Evolutionary conservation across 768 basidiomycete species (phyloP).

Genomic region (Russula sp.): DNA sequence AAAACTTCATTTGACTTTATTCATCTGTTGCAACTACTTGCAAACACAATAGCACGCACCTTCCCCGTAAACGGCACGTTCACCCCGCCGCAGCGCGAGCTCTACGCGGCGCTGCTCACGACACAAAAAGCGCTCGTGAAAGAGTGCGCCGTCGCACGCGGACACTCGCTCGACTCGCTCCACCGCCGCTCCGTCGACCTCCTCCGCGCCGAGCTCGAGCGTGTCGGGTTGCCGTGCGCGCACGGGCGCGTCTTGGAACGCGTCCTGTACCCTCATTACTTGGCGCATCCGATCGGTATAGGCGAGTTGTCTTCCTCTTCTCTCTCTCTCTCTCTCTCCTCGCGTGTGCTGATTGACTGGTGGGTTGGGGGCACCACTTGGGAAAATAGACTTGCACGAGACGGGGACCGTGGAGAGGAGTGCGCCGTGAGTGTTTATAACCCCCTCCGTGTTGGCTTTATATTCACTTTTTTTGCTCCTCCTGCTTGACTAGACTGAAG

Average conservation of each 20-base stretch:
- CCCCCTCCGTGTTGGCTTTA: too few species aligned
- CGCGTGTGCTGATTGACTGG: background rate
- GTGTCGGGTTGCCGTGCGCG: constrained; percentile 48
- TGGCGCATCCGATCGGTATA: constrained; percentile 90
- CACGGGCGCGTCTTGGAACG: constrained; percentile 53
- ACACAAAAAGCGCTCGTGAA: constrained; percentile 61
- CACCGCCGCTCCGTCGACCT: constrained; percentile 66
- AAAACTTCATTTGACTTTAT: too few species aligned
- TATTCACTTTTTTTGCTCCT: too few species aligned
- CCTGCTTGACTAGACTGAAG: constrained; percentile 55
- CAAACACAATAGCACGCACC: too few species aligned
- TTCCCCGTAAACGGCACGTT: constrained; percentile 84
- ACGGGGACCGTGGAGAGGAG: constrained; percentile 53
- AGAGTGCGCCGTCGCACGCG: constrained; percentile 50
- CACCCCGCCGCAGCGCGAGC: constrained; percentile 68
- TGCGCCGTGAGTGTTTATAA: constrained; percentile 37
- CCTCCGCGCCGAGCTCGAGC: constrained; percentile 63
- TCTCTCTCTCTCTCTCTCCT: background rate
- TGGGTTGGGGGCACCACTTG: too few species aligned
- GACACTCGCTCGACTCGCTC: constrained; percentile 62
- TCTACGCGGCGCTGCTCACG: constrained; percentile 73
- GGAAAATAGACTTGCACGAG: constrained; percentile 74
- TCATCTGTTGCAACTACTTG: too few species aligned
- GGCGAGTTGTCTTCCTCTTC: too few species aligned
- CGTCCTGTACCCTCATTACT: constrained; percentile 81